Conservation (phyloP, 2,329 filamentous ascomycete genomes). For the Paraconiothyrium sp. region DNA sequence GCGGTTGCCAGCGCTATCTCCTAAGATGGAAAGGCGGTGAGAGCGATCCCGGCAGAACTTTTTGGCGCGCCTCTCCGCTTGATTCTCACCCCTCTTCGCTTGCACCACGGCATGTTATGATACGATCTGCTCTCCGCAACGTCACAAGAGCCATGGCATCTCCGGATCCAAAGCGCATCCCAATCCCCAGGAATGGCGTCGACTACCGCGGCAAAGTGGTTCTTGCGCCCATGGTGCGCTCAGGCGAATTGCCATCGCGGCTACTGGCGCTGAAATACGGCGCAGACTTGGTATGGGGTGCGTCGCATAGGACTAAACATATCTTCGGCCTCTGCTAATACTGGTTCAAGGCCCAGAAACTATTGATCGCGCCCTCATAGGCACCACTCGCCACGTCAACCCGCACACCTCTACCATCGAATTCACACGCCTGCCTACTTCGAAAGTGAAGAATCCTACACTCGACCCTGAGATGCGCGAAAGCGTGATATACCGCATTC, state of each 20-base stretch:
- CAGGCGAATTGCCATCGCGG: slow-evolving; percentile 92
- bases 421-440: slow-evolving; percentile 79
- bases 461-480: slow-evolving; percentile 62
- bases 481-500: slow-evolving; percentile 83
- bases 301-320: slow-evolving; percentile 38
- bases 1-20: not conserved
- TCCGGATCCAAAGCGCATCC: slow-evolving; percentile 66
- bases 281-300: slow-evolving; percentile 95
- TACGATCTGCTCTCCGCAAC: slow-evolving; percentile 43
- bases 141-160: slow-evolving; percentile 45
- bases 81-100: slow-evolving; percentile 11
- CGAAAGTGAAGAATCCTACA: slow-evolving; percentile 69
- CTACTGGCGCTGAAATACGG: slow-evolving; percentile 92
- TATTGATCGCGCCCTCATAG: slow-evolving; percentile 90
- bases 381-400: slow-evolving; percentile 81
- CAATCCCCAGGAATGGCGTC: slow-evolving; percentile 87
- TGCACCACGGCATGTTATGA: slow-evolving; percentile 48
- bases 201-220: slow-evolving; percentile 95
- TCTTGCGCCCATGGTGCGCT: slow-evolving; percentile 96
- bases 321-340: slow-evolving; percentile 20
- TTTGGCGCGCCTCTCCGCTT: slow-evolving; percentile 10
- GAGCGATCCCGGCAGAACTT: slow-evolving; percentile 13
- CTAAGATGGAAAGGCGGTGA: slow-evolving; percentile 11
- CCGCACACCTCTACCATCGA: slow-evolving; percentile 81
- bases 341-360: slow-evolving; percentile 79